These are phyloP conservation scores for Cystoderma amianthinum DNA, from an alignment of 768 basidiomycete genomes.

Conservation along the genomic window DNA sequence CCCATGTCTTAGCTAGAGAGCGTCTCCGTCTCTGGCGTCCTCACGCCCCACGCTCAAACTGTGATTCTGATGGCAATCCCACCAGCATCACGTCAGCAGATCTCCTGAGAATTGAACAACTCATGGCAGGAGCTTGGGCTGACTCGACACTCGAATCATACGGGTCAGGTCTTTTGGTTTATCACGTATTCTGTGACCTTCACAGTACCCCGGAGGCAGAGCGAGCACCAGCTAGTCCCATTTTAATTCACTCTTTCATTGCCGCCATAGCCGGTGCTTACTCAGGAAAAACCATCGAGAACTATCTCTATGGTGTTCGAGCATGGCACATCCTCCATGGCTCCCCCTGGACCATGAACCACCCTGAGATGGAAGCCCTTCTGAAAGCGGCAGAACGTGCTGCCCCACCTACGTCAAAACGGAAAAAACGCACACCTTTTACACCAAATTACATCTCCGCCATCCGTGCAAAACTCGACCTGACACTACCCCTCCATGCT, in stretches of 20 bases:
- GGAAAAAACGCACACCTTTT: slow-evolving; percentile 20
- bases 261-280: slow-evolving; percentile 22
- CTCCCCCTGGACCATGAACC: slow-evolving; percentile 18
- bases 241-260: slow-evolving; percentile 21
- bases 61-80: too few relatives aligned
- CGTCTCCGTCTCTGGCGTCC: too few relatives aligned
- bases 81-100: not conserved
- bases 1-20: too few relatives aligned
- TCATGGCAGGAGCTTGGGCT: not conserved
- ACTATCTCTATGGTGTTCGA: slow-evolving; percentile 27
- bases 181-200: slow-evolving; percentile 31
- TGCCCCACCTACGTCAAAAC: slow-evolving; percentile 20
- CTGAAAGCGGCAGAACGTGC: slow-evolving; percentile 20
- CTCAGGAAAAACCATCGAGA: slow-evolving; percentile 21
- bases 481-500: slow-evolving; percentile 18
- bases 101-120: not conserved
- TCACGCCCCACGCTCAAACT: too few relatives aligned
- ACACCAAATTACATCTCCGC: slow-evolving; percentile 14
- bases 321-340: slow-evolving; percentile 44
- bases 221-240: slow-evolving; percentile 15
- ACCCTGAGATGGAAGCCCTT: slow-evolving; percentile 14
- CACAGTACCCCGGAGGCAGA: too few relatives aligned
- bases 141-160: slow-evolving; percentile 24
- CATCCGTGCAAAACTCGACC: slow-evolving; percentile 14
- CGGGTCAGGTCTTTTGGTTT: slow-evolving; percentile 26